A percentile compares a stretch with the other conserved stretches of the same genome.
Evolutionary conservation across 2,329 filamentous ascomycete genomes (phyloP).

Genomic region (Cordyceps farinosa): DNA sequence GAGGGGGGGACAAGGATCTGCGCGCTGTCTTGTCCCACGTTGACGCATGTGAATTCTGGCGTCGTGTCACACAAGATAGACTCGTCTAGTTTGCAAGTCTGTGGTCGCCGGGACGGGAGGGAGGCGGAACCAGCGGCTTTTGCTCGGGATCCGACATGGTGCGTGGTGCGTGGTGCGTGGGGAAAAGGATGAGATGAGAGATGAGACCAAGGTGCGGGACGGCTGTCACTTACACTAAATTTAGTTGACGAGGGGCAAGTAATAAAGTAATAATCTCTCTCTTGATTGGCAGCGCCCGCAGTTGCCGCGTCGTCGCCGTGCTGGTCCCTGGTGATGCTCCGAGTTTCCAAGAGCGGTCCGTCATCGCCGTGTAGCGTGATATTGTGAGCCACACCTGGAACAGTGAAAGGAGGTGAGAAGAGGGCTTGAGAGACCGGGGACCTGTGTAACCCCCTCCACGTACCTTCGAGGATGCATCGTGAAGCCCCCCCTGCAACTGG

Average conservation of each 20-base stretch:
- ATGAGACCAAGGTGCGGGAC: neutral
- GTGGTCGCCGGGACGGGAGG: neutral
- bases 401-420: neutral
- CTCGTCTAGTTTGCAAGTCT: neutral
- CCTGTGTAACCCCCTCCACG: neutral
- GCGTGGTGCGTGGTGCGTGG: neutral
- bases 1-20: neutral
- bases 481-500: neutral
- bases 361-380: slow-evolving; percentile 11
- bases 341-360: neutral
- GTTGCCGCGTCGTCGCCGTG: neutral
- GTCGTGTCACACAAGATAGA: slow-evolving; percentile 3
- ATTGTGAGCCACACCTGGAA: slow-evolving; percentile 2
- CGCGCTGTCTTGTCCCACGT: neutral
- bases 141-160: slow-evolving; percentile 6
- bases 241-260: neutral
- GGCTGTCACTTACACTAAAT: neutral
- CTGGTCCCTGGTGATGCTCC: neutral
- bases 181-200: neutral
- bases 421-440: neutral
- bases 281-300: neutral
- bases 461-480: neutral
- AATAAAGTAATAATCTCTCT: neutral
- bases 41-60: neutral
- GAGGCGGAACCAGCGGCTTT: slow-evolving; percentile 6